These are phyloP conservation scores for Bacidia gigantensis DNA, from an alignment of 495 filamentous ascomycete genomes.

Conservation along the genomic window DNA sequence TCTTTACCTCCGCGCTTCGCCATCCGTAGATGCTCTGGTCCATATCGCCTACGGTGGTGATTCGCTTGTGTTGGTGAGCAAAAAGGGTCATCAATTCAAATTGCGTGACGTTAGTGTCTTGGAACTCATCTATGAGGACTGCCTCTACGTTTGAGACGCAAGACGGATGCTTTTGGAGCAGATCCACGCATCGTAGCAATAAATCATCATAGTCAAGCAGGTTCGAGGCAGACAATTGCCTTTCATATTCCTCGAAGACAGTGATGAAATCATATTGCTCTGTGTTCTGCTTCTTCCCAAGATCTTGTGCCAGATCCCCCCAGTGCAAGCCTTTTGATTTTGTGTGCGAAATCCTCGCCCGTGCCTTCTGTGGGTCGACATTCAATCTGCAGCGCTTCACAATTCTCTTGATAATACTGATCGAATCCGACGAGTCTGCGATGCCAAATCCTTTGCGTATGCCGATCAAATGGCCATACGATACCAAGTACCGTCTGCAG, in stretches of 20 bases:
- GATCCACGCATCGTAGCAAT: conserved; percentile 66
- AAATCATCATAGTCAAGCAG: conserved; percentile 94
- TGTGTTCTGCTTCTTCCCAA: conserved; percentile 31
- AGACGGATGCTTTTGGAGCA: conserved; percentile 62
- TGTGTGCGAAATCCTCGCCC: conserved; percentile 67
- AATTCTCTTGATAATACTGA: conserved; percentile 66
- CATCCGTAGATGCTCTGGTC: conserved; percentile 99
- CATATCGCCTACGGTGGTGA: conserved; percentile 93
- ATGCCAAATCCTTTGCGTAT: conserved; percentile 79
- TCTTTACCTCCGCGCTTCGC: conserved; percentile 90
- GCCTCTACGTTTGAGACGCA: conserved; percentile 86
- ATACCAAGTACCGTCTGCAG: conserved; percentile 68
- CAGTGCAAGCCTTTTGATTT: conserved; percentile 58
- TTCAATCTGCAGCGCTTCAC: conserved; percentile 51
- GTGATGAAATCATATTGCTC: conserved; percentile 61
- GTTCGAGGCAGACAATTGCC: conserved; percentile 57
- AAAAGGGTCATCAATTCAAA: conserved; percentile 92
- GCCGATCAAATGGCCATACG: conserved; percentile 77
- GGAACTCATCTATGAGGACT: conserved; percentile 94
- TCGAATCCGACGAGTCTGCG: conserved; percentile 72
- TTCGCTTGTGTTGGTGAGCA: conserved; percentile 52
- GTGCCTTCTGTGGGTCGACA: conserved; percentile 56
- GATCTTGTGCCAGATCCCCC: conserved; percentile 28
- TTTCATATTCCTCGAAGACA: conserved; percentile 70
- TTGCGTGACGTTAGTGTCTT: conserved; percentile 92